phyloP scores from a whole-genome alignment of 1,284 basidiomycete genomes.

The Trametes hirsuta region DNA sequence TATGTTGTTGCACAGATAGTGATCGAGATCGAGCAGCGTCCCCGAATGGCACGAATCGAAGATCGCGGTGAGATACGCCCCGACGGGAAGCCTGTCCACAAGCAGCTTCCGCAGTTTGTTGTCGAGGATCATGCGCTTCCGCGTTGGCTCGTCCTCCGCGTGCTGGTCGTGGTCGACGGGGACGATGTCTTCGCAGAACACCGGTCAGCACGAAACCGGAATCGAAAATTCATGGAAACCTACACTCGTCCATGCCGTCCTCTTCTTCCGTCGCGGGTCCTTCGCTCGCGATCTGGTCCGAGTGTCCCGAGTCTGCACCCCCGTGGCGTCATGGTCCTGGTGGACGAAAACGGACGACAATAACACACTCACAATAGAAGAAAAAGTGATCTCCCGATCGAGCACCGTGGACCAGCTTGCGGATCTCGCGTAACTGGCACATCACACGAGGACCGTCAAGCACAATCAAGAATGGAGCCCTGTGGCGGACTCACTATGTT shows the following conservation, averaged over 20 bases:
- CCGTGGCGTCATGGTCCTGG: neutral
- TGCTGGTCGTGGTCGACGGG: slow-evolving; percentile 25
- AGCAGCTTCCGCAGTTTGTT: slow-evolving; percentile 45
- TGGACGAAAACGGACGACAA: neutral
- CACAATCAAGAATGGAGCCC: neutral
- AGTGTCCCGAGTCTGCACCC: slow-evolving; percentile 23
- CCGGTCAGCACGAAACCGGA: neutral
- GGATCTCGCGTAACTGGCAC: slow-evolving; percentile 12
- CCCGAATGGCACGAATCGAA: slow-evolving; percentile 54
- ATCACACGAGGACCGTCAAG: slow-evolving; percentile 3
- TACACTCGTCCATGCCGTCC: slow-evolving; percentile 41
- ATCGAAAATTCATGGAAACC: neutral
- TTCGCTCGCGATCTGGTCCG: slow-evolving; percentile 18
- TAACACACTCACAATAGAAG: slow-evolving; percentile 22
- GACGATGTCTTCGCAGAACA: slow-evolving; percentile 9
- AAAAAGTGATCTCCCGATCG: slow-evolving; percentile 19
- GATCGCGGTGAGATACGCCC: slow-evolving; percentile 46
- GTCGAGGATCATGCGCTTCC: slow-evolving; percentile 33
- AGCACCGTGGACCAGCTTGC: slow-evolving; percentile 12
- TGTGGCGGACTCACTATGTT: slow-evolving; percentile 7
- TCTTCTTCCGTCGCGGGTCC: slow-evolving; percentile 16
- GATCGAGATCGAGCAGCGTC: slow-evolving; percentile 48
- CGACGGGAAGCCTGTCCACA: slow-evolving; percentile 44
- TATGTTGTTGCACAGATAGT: slow-evolving; percentile 48
- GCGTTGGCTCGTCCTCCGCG: slow-evolving; percentile 17